Evolutionary conservation across 2,329 filamentous ascomycete species (phyloP).

Genomic region (Talaromyces funiculosus): DNA sequence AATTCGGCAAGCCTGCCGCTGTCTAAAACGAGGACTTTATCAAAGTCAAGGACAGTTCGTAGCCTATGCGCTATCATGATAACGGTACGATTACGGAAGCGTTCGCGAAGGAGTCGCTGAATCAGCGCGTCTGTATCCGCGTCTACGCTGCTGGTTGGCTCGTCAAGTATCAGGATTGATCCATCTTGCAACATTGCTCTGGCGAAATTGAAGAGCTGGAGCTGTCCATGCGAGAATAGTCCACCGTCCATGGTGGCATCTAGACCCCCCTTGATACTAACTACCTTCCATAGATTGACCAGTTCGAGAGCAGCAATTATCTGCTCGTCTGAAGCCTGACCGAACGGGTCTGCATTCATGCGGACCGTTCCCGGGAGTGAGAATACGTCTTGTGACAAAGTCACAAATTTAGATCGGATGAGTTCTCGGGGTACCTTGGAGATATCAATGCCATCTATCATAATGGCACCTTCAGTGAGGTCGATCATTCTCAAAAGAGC

Average conservation of each 20-base stretch:
- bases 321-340: neutral
- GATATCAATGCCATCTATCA: neutral
- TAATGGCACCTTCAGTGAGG: neutral
- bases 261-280: constrained; percentile 19
- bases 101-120: constrained; percentile 50
- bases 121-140: constrained; percentile 53
- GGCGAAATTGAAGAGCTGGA: constrained; percentile 59
- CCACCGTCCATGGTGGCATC: constrained; percentile 42
- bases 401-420: neutral
- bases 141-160: constrained; percentile 48
- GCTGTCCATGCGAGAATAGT: constrained; percentile 53
- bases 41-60: constrained; percentile 37
- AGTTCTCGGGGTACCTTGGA: neutral
- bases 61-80: constrained; percentile 53
- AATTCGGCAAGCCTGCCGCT: constrained; percentile 15
- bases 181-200: constrained; percentile 49
- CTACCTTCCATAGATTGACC: constrained; percentile 34
- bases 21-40: constrained; percentile 33
- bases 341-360: neutral
- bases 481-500: neutral
- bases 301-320: constrained; percentile 32
- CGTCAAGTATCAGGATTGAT: constrained; percentile 41
- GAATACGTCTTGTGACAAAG: neutral
- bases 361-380: neutral
- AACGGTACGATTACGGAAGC: constrained; percentile 54